Conservation (phyloP, 768 basidiomycete genomes). For the Kondoa subrosea region DNA sequence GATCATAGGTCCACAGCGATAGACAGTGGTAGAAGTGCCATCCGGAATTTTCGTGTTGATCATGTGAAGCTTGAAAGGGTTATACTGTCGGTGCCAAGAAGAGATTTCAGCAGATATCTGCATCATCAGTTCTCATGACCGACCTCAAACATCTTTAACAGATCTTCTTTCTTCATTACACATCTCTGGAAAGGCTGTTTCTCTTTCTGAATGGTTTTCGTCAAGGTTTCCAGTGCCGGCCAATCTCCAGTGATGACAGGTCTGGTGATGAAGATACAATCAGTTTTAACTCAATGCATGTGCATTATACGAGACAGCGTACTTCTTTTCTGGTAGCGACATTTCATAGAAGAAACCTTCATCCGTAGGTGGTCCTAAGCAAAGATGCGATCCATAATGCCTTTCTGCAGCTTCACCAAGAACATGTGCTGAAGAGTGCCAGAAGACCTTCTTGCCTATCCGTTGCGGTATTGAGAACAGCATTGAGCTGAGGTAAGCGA, state of each 20-base stretch:
- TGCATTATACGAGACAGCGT: constrained; percentile 9
- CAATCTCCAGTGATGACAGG: constrained; percentile 68
- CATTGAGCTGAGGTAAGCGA: background rate
- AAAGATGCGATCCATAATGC: constrained; percentile 92
- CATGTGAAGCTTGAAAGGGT: constrained; percentile 92
- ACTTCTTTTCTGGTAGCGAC: constrained; percentile 62
- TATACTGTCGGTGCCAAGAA: constrained; percentile 49
- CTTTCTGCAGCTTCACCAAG: constrained; percentile 90
- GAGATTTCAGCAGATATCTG: constrained; percentile 5
- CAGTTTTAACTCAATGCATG: background rate
- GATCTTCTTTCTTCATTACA: constrained; percentile 79
- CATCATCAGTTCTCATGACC: constrained; percentile 29
- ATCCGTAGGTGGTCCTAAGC: constrained; percentile 88
- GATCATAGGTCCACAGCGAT: constrained; percentile 95
- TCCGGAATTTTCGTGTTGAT: constrained; percentile 92
- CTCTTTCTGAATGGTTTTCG: constrained; percentile 78
- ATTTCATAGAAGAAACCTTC: constrained; percentile 99
- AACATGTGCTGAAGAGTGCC: constrained; percentile 98
- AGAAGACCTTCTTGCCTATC: constrained; percentile 87
- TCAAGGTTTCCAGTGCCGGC: constrained; percentile 68
- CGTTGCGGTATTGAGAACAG: constrained; percentile 24
- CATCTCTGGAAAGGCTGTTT: constrained; percentile 93
- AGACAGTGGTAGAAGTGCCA: constrained; percentile 89
- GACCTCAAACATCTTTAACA: constrained; percentile 90
- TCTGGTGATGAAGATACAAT: constrained; percentile 34